Base-by-base conservation (phyloP, 257 asterid genomes). In the Solanum etuberosum region DNA sequence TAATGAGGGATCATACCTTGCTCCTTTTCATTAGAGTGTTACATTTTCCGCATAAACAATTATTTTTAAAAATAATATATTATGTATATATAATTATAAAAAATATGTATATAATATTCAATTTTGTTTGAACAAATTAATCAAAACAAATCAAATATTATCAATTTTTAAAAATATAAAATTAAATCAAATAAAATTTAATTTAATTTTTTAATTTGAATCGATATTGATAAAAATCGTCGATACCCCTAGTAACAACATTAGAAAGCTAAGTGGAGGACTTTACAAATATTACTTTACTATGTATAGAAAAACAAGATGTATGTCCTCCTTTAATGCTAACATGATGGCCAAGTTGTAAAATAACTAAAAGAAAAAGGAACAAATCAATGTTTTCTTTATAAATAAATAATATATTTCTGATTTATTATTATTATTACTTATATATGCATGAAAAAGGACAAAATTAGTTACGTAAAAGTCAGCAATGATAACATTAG, bases 401-500 rank as follows among this genome's bases (percentile, higher is more conserved):
- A 51, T 51, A 51, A 16, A 80, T 32, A 71, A 71, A 25, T 25
- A 40, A 40, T 27, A 65, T 38, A 7, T 34, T 73, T 71, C 73
- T 14, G 1, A 11, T 54, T 9, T 14, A 51, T 51, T 51, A 51
- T 51, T 51, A 48, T 14, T 35, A 35, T 35, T 34, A 34, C 7
- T 51, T 51, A 51, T 16, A 51, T 16, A 76, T 38, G 85, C 40
- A 46, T 80, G 85, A 23, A 67, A 68, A 83, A 71, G 6, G 90
- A 68, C 87, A 86, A 81, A 51, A 37, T 35, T 18, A 61, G 83
- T 72, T 59, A 65, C 76, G 51, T 86, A 42, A 67, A 43, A n/a
- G 88, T 88, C 89, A 84, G 89, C 15, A 16, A 65, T 78, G 67
- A 89, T n/a, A 72, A 20, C 83, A 85, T 46, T 46, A 65, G 86